Conservation (phyloP, 2,329 filamentous ascomycete species). For the Fusarium dimerum region DNA sequence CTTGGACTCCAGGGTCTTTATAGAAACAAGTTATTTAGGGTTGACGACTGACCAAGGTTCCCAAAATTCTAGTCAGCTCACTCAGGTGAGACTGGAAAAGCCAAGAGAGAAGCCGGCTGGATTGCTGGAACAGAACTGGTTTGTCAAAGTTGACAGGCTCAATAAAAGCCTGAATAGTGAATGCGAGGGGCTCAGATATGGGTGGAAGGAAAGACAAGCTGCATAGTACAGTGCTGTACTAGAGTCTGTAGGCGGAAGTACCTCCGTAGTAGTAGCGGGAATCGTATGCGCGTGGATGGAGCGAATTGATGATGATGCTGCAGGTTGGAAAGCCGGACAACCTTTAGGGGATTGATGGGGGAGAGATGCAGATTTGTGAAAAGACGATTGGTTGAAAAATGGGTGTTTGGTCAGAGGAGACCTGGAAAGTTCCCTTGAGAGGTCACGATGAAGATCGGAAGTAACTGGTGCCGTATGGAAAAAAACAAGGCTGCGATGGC, state of each 20-base stretch:
- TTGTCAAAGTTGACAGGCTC: constrained; percentile 3
- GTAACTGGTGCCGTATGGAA: not conserved
- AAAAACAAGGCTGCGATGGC: not conserved
- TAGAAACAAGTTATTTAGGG: constrained; percentile 11
- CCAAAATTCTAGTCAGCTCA: constrained; percentile 11
- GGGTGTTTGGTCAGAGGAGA: constrained; percentile 14
- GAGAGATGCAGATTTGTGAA: constrained; percentile 10
- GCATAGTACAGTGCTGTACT: not conserved
- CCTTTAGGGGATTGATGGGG: constrained; percentile 2
- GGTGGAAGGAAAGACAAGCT: constrained; percentile 8
- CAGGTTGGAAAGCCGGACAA: constrained; percentile 16
- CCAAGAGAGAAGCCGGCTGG: not conserved
- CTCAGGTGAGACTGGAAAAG: constrained; percentile 21
- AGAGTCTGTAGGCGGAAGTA: not conserved
- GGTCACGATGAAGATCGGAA: not conserved
- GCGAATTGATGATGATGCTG: constrained; percentile 13
- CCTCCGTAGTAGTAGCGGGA: constrained; percentile 4
- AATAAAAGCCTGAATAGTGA: constrained; percentile 7
- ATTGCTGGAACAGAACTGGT: not conserved
- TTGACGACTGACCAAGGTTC: constrained; percentile 4
- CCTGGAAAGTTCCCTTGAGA: not conserved
- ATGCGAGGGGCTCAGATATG: constrained; percentile 28
- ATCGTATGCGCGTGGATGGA: constrained; percentile 11
- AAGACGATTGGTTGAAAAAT: constrained; percentile 20
- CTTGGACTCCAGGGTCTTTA: constrained; percentile 25